A percentile compares a stretch with the other conserved stretches of the same genome.
These are phyloP conservation scores for Poterioochromonas sp. DNA, from an alignment of 352 stramenopile species.

Conservation along the genomic window DNA sequence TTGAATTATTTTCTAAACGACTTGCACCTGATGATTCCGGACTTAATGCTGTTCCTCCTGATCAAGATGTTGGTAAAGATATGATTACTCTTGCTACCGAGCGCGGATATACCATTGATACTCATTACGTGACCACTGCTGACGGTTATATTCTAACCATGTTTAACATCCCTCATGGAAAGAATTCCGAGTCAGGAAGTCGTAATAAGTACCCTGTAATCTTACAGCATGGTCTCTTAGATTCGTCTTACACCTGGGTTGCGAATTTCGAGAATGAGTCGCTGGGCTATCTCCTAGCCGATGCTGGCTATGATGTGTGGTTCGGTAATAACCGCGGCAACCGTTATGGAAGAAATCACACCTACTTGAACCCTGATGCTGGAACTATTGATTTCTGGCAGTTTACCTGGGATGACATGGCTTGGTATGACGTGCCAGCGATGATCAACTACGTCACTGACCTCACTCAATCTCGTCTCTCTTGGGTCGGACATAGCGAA, in stretches of 20 bases:
- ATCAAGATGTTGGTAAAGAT: background rate
- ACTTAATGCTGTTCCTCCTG: background rate
- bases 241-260: background rate
- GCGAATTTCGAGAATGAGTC: background rate
- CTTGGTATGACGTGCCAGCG: background rate
- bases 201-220: background rate
- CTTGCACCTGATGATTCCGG: no score
- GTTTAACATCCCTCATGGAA: background rate
- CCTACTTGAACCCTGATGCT: background rate
- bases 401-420: slow-evolving; percentile 12
- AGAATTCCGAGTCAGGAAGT: background rate
- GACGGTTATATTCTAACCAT: background rate
- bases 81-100: background rate
- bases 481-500: background rate
- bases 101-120: background rate
- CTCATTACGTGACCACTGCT: background rate
- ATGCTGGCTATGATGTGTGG: background rate
- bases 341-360: background rate
- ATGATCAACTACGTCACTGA: background rate
- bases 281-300: background rate
- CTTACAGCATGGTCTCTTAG: background rate
- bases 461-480: background rate
- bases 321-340: slow-evolving; percentile 9
- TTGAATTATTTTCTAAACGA: no score
- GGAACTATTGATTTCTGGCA: background rate